A percentile compares a stretch with the other conserved stretches of the same genome.
These are phyloP conservation scores for Gymnopilus dilepis DNA, from an alignment of 768 basidiomycete genomes.

Conservation along the genomic window DNA sequence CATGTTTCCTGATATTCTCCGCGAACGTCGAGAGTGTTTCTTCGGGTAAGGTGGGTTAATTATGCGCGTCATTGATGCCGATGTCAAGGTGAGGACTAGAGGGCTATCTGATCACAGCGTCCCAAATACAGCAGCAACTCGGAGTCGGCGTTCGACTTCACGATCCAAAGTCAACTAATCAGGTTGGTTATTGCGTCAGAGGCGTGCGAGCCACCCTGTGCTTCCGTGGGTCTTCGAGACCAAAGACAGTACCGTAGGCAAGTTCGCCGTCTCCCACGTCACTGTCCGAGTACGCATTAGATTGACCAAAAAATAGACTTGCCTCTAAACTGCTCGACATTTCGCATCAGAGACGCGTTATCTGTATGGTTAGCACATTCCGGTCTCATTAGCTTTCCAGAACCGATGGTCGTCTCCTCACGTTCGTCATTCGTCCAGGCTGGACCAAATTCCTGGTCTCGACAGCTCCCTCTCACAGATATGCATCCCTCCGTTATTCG, in stretches of 20 bases:
- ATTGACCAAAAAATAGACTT: constrained; percentile 1
- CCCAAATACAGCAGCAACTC: constrained; percentile 3
- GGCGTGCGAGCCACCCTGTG: constrained; percentile 2
- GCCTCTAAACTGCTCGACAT: constrained; percentile 4
- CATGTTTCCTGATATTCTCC: neutral
- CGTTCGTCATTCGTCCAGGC: neutral
- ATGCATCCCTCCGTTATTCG: neutral
- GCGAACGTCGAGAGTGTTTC: neutral
- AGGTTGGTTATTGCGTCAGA: constrained; percentile 5
- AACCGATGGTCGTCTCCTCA: neutral
- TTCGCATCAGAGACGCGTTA: constrained; percentile 2
- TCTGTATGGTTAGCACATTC: neutral
- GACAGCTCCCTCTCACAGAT: neutral
- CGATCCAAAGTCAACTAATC: neutral
- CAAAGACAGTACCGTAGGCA: constrained; percentile 4
- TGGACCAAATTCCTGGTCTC: neutral
- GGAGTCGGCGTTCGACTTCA: neutral
- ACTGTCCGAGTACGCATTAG: neutral
- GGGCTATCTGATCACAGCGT: neutral
- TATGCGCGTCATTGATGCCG: constrained; percentile 3
- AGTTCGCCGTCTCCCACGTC: constrained; percentile 7
- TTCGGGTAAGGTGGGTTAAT: constrained; percentile 6
- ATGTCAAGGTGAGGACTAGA: neutral
- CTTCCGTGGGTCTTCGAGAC: constrained; percentile 6
- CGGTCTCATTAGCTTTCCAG: neutral